A percentile compares a stretch with the other conserved stretches of the same genome.
These are phyloP conservation scores for Mitragyna speciosa DNA, from an alignment of 257 asterid species.

Conservation along the genomic window DNA sequence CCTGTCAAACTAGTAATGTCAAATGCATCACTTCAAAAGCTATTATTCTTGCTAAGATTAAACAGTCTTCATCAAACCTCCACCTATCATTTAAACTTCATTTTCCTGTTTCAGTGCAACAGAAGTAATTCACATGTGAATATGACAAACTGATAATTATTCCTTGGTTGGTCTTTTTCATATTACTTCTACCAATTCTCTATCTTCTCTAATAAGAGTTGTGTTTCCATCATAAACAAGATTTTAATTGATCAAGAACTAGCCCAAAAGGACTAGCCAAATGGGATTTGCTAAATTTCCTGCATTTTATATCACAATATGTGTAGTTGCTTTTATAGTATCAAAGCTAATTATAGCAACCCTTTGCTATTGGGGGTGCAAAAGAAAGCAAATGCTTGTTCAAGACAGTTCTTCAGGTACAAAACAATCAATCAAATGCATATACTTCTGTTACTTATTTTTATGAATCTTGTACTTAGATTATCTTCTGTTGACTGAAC, in stretches of 20 bases:
- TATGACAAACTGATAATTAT: neutral
- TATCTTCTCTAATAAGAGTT: neutral
- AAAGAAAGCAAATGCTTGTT: slow-evolving; percentile 50
- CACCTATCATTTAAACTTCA: neutral
- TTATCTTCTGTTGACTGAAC: neutral
- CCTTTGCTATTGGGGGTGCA: slow-evolving; percentile 80
- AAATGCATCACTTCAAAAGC: slow-evolving; percentile 1
- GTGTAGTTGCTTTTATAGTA: slow-evolving; percentile 61
- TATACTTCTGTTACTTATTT: neutral
- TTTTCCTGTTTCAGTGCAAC: slow-evolving; percentile 15
- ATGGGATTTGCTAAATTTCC: slow-evolving; percentile 38
- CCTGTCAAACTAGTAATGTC: neutral
- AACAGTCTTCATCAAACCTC: neutral
- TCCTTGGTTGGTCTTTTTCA: neutral
- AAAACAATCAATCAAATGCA: neutral
- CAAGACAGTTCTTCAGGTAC: slow-evolving; percentile 58
- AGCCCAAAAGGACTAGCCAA: neutral
- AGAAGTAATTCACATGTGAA: too few relatives aligned
- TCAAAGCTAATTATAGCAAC: slow-evolving; percentile 66
- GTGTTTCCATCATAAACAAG: neutral
- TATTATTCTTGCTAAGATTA: neutral
- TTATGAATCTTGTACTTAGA: neutral
- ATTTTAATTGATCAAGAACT: neutral
- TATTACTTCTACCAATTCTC: neutral
- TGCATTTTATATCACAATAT: slow-evolving; percentile 60